Conservation (phyloP, 2,329 filamentous ascomycete species). For the Fusarium siculi region DNA sequence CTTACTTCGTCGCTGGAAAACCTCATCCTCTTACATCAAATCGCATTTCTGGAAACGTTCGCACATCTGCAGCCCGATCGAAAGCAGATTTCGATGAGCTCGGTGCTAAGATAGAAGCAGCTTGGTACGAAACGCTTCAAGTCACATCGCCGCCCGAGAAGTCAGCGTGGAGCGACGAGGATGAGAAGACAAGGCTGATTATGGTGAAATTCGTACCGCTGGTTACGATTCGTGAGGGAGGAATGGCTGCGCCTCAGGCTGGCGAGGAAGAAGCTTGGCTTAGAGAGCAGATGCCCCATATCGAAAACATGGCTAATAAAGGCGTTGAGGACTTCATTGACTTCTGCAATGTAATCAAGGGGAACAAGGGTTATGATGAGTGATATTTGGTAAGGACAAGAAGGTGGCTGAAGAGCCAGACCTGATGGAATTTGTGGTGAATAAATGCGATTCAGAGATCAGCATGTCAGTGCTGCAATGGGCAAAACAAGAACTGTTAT, state of each 20-base stretch:
- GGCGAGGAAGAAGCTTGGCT: slow-evolving; percentile 32
- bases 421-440: neutral
- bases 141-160: neutral
- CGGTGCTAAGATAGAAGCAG: slow-evolving; percentile 16
- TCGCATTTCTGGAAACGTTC: slow-evolving; percentile 30
- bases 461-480: neutral
- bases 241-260: slow-evolving; percentile 33
- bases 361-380: too few relatives aligned
- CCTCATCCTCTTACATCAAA: slow-evolving; percentile 9
- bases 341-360: neutral
- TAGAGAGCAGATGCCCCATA: slow-evolving; percentile 12
- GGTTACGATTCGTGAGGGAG: slow-evolving; percentile 30
- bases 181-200: slow-evolving; percentile 17
- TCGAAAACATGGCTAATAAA: slow-evolving; percentile 25
- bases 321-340: slow-evolving; percentile 16
- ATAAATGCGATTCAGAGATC: neutral
- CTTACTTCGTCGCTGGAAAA: slow-evolving; percentile 30
- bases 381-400: neutral
- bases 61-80: slow-evolving; percentile 12
- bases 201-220: slow-evolving; percentile 31
- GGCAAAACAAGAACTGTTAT: neutral
- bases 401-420: too few relatives aligned
- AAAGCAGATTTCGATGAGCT: slow-evolving; percentile 26
- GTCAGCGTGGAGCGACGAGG: neutral
- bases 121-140: slow-evolving; percentile 16